Percentiles rank a stretch among this genome's conserved stretches.
phyloP scores from a whole-genome alignment of 768 basidiomycete genomes.

The Suillus tomentosus region DNA sequence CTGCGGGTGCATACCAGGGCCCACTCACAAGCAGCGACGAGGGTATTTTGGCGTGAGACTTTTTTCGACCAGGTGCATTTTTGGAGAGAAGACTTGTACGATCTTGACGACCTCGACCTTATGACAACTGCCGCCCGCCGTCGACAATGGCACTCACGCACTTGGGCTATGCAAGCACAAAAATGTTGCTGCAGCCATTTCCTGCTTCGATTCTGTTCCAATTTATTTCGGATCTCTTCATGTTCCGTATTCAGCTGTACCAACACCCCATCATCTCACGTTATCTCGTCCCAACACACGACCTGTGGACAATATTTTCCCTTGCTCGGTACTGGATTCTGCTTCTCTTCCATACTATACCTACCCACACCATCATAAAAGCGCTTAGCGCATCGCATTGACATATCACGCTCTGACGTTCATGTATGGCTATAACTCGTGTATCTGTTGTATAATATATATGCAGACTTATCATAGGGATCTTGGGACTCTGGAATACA shows the following conservation, averaged over 20 bases:
- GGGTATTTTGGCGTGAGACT: slow-evolving; percentile 23
- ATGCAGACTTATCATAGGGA: not conserved
- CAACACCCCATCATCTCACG: not conserved
- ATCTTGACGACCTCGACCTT: not conserved
- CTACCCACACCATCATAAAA: not conserved
- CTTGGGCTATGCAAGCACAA: not conserved
- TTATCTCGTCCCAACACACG: not conserved
- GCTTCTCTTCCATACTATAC: not conserved
- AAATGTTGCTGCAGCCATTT: not conserved
- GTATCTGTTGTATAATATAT: not conserved
- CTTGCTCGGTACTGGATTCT: not conserved
- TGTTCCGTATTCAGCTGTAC: not conserved
- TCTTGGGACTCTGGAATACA: not conserved
- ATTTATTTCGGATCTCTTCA: not conserved
- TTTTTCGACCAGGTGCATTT: not conserved
- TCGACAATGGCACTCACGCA: not conserved
- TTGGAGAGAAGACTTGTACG: not conserved
- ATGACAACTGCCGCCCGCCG: not conserved
- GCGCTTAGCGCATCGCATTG: not conserved
- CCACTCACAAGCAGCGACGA: not conserved
- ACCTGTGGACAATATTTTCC: not conserved
- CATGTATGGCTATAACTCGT: not conserved
- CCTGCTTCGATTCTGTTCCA: not conserved
- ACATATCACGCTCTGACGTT: not conserved
- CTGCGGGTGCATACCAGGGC: slow-evolving; percentile 15